Conservation (phyloP, 768 basidiomycete genomes). For the Psilocybe azurescens region DNA sequence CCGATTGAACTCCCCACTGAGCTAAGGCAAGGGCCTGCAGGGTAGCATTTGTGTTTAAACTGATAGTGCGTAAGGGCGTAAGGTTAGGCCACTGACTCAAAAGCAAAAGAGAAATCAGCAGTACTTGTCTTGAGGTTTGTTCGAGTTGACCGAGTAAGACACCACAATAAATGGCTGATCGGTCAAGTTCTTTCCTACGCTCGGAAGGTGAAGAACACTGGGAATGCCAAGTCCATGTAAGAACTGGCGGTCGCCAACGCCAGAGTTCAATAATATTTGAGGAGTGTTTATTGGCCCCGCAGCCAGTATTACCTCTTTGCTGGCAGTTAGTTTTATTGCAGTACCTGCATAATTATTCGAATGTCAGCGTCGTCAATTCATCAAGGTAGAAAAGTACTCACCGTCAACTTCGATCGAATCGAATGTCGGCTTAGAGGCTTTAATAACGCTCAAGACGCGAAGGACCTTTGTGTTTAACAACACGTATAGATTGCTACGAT, state of each 20-base stretch:
- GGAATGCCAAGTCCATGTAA: conserved; percentile 15
- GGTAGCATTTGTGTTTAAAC: neutral
- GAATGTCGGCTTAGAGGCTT: conserved; percentile 2
- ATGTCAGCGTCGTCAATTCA: neutral
- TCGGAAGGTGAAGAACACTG: conserved; percentile 18
- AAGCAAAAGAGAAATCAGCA: neutral
- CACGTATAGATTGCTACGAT: conserved; percentile 33
- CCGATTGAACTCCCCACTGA: conserved; percentile 1
- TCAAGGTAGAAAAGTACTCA: conserved; percentile 3
- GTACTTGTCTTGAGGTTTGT: conserved; percentile 7
- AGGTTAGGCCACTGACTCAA: neutral
- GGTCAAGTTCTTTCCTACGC: conserved; percentile 24
- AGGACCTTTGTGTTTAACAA: conserved; percentile 32
- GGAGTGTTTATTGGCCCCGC: conserved; percentile 22
- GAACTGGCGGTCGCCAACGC: conserved; percentile 21
- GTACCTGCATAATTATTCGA: neutral
- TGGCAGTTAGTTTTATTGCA: conserved; percentile 33
- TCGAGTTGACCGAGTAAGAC: conserved; percentile 9
- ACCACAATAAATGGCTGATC: conserved; percentile 16
- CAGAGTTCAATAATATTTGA: conserved; percentile 26
- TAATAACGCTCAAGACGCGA: conserved; percentile 16
- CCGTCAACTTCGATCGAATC: conserved; percentile 12
- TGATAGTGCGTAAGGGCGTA: neutral
- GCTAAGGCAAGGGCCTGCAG: neutral
- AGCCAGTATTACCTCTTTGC: conserved; percentile 39